Percentiles rank a stretch among this genome's conserved stretches.
phyloP scores from a whole-genome alignment of 2,329 filamentous ascomycete genomes.

The Coniosporium tulheliwenetii region DNA sequence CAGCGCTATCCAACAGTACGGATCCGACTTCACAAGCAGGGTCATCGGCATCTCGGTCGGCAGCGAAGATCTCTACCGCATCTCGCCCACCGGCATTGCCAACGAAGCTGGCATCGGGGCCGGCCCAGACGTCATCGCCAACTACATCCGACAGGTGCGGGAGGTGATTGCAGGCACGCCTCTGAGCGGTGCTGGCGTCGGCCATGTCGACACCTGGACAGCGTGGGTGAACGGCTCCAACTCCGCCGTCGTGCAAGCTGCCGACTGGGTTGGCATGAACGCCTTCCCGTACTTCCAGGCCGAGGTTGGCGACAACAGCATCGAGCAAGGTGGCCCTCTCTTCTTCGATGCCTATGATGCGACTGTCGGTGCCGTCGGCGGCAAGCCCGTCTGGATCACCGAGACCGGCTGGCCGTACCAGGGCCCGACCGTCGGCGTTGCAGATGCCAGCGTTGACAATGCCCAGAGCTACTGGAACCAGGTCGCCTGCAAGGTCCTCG shows the following conservation, averaged over 20 bases:
- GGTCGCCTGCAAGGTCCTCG: constrained; percentile 57
- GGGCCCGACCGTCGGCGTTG: constrained; percentile 46
- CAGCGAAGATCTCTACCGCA: constrained; percentile 52
- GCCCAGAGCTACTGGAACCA: constrained; percentile 69
- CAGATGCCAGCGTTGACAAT: constrained; percentile 48
- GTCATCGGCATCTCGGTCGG: constrained; percentile 77
- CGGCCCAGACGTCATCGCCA: constrained; percentile 43
- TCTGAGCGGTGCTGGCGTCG: constrained; percentile 44
- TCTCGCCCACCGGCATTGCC: constrained; percentile 53
- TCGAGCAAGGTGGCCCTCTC: constrained; percentile 46
- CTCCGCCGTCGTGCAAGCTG: constrained; percentile 48
- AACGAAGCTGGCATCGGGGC: constrained; percentile 48
- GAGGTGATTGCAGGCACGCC: constrained; percentile 46
- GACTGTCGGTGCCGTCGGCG: constrained; percentile 41
- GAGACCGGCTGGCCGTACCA: constrained; percentile 82
- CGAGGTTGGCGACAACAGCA: constrained; percentile 44
- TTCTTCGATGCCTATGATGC: constrained; percentile 52
- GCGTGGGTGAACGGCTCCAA: constrained; percentile 62
- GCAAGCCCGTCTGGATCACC: constrained; percentile 70
- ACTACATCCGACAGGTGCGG: constrained; percentile 57
- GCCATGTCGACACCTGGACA: constrained; percentile 86
- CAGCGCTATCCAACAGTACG: constrained; percentile 53
- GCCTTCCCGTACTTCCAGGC: constrained; percentile 74
- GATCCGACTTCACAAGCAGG: constrained; percentile 45
- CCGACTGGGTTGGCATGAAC: constrained; percentile 73